These are phyloP conservation scores for Beauveria sp. DNA, from an alignment of 2,329 filamentous ascomycete species.

Conservation along the genomic window DNA sequence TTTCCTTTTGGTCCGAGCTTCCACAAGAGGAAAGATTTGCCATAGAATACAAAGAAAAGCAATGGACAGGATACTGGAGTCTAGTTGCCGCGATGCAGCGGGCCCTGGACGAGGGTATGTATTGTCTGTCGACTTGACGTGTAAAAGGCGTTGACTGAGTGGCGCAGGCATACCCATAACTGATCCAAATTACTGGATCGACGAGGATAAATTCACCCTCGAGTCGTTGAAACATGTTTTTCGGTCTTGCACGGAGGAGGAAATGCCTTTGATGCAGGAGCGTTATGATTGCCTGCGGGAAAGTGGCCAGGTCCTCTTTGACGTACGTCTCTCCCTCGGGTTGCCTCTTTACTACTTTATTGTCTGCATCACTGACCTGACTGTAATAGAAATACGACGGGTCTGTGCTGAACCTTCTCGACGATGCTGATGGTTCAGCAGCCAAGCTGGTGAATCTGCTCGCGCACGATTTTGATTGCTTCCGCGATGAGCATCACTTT, in stretches of 20 bases:
- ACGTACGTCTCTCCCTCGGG: conserved; percentile 42
- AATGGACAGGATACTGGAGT: conserved; percentile 94
- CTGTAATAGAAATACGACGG: conserved; percentile 61
- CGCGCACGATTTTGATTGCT: conserved; percentile 74
- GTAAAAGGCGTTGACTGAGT: conserved; percentile 11
- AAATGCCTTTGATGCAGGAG: conserved; percentile 76
- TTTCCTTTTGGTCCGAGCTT: conserved; percentile 86
- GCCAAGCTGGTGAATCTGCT: conserved; percentile 80
- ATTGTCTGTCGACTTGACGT: neutral
- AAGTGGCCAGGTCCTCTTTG: conserved; percentile 70
- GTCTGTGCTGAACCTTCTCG: conserved; percentile 65
- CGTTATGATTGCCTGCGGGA: conserved; percentile 74
- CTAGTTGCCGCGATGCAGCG: conserved; percentile 80
- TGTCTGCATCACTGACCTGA: neutral
- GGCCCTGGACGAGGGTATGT: conserved; percentile 72
- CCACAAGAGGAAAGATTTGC: conserved; percentile 67
- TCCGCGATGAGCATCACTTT: conserved; percentile 73
- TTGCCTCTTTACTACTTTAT: neutral
- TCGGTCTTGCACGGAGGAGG: conserved; percentile 75
- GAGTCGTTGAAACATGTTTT: conserved; percentile 72
- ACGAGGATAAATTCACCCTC: conserved; percentile 67
- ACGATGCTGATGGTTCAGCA: conserved; percentile 69
- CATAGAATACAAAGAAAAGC: conserved; percentile 71
- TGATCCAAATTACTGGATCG: conserved; percentile 77
- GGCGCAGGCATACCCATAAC: conserved; percentile 74